phyloP scores from a whole-genome alignment of 805 yeast genomes.

The Grigorovia yakushimaensis region DNA sequence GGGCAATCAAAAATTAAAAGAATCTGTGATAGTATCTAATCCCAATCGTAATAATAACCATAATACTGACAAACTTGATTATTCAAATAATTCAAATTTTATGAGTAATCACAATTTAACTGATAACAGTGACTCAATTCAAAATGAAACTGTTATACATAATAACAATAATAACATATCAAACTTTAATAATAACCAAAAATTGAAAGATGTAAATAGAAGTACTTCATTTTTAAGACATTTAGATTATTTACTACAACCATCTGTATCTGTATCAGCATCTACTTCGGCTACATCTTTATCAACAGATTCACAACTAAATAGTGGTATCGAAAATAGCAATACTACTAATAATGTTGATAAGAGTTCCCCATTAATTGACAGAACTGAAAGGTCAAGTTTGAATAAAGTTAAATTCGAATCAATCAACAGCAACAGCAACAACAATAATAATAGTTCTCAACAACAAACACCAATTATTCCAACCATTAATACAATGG shows the following conservation, averaged over 20 bases:
- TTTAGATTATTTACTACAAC: constrained; percentile 26
- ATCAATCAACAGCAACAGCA: constrained; percentile 28
- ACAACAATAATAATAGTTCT: not conserved
- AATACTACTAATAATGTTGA: not conserved
- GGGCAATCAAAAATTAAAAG: not conserved
- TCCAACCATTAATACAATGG: constrained; percentile 44
- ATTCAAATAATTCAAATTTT: not conserved
- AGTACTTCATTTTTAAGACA: constrained; percentile 30
- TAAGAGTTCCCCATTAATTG: not conserved
- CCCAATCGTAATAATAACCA: not conserved
- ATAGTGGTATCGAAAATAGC: too few species aligned
- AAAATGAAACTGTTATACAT: constrained; percentile 12
- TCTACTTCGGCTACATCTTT: not conserved
- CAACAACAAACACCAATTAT: constrained; percentile 11
- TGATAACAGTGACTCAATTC: constrained; percentile 2
- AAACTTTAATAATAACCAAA: not conserved
- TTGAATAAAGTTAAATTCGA: constrained; percentile 22
- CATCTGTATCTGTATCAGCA: not conserved
- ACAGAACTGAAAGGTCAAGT: constrained; percentile 2
- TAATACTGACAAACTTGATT: not conserved
- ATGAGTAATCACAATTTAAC: not conserved
- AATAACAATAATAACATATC: too few species aligned
- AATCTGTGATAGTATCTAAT: not conserved
- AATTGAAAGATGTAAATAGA: constrained; percentile 6
- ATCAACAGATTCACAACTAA: too few species aligned